Evolutionary conservation across 495 filamentous ascomycete species (phyloP), one percentile per base, ranked within the genome.

Genomic region (Gamarada debralockiae): DNA sequence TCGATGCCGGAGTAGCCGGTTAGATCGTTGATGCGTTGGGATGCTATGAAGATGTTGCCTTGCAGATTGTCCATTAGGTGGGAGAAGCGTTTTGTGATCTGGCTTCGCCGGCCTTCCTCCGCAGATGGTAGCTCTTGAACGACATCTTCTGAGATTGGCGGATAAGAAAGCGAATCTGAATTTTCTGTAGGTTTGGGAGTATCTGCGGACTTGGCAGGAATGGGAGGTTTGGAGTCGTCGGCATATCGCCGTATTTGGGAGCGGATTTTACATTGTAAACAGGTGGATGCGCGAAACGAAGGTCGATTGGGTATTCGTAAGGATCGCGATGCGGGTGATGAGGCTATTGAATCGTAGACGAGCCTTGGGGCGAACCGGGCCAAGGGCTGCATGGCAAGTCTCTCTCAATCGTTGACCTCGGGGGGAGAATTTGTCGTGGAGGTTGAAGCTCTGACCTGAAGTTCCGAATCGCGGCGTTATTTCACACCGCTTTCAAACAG

Each of bases 1-100:
- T 96, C 93, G 67, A 98, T 98, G 31, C 86, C 85, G 1, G 87
- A 85, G 77, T 98, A 98, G 12, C 95, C 95, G 1, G 95, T 98
- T 42, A 96, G 74, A 61, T 89, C 87, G 67, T 97, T 97, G 68
- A 98, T 77, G 50, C 84, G 85, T 64, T 96, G 91, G 3, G 87
- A 86, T 10, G 90, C 90, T 48, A 83, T 78, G 57, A 95, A 88
- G 29, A 91, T 73, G 55, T 91, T 90, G 21, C 87, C 82, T 64
- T 96, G 89, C 21, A 96, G 64, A 53, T 88, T 80, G 69, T 98
- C 93, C 89, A 97, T 95, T 59, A 96, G 67, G 43, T 75, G 63
- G 42, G 77, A 81, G 64, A 96, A 84, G 53, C 84, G 81, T 55
- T 86, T 88, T 4, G 86, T 86, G 38, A 90, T 61, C 49, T 81